Percentiles rank a stretch among this genome's conserved stretches.
These are phyloP conservation scores for Mentha longifolia DNA, from an alignment of 257 asterid genomes.

Conservation along the genomic window DNA sequence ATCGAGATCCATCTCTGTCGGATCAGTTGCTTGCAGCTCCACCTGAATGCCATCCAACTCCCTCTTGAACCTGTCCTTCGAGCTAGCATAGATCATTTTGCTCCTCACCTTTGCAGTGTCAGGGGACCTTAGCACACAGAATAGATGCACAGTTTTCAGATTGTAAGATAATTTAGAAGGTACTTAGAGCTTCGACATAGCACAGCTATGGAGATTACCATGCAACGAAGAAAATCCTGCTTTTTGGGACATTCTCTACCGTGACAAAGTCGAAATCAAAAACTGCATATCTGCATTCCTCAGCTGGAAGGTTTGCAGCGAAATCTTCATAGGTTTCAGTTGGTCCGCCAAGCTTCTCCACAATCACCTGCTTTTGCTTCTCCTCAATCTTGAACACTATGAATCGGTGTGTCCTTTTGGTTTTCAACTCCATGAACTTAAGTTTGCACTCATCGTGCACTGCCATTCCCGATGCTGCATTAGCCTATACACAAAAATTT, in stretches of 20 bases:
- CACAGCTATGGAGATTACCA: conserved; percentile 36
- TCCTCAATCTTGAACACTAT: conserved; percentile 54
- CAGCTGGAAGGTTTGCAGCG: conserved; percentile 46
- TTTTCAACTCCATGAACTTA: conserved; percentile 49
- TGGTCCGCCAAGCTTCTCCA: conserved; percentile 52
- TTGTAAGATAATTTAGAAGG: not conserved
- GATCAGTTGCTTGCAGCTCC: conserved; percentile 59
- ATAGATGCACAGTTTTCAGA: not conserved
- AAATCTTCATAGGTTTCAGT: conserved; percentile 46
- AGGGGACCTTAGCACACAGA: conserved; percentile 45
- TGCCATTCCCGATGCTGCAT: conserved; percentile 55
- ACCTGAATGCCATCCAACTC: conserved; percentile 56
- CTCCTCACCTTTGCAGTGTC: conserved; percentile 57
- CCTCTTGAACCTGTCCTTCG: conserved; percentile 60
- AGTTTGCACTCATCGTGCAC: conserved; percentile 55
- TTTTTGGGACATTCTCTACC: conserved; percentile 46
- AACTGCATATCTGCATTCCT: conserved; percentile 50
- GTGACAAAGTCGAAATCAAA: conserved; percentile 47
- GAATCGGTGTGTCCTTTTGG: conserved; percentile 48
- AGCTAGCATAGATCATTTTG: conserved; percentile 62
- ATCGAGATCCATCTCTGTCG: conserved; percentile 57
- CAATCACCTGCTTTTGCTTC: conserved; percentile 50
- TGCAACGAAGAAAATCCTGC: conserved; percentile 52
- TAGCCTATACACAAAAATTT: conserved; percentile 34
- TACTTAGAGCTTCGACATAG: not conserved